Evolutionary conservation across 1,284 basidiomycete species (phyloP), one percentile per base, ranked within the genome.

Genomic region (Phellopilus nigrolimitatus): DNA sequence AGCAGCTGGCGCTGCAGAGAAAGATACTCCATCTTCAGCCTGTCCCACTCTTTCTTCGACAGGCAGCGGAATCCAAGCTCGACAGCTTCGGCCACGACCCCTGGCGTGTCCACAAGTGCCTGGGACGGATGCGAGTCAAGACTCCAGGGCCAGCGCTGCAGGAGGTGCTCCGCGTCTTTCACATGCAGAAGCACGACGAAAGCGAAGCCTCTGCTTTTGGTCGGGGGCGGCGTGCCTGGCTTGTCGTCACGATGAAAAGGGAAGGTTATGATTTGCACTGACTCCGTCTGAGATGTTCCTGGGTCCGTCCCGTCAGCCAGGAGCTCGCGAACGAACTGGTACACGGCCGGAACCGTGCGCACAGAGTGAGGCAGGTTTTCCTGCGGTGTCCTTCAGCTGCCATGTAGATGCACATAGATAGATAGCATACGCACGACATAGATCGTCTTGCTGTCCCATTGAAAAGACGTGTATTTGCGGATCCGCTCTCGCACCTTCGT

Each of bases 121-220:
- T 44, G 31, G 10, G 15, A 39, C n/a, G 39, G 37, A 15, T 46
- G 60, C 50, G 15, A 17, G 21, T 41, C 43, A 9, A 39, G n/a
- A 24, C 66, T 62, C 84, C 87, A 90, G 3, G 79, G 78, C 83
- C 84, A 90, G 12, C 60, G 57, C 0, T 64, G 40, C 1, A 78
- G 62, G 0, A 89, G 56, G 0, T 61, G 56, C 6, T 74, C 64
- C 3, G 68, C 71, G 33, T 78, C 71, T 1, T 68, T 63, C 2
- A 61, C 25, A 3, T 62, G 56, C 0, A 70, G 63, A 34, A 89
- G 67, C 0, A 76, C 77, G 42, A 89, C 68, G 17, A 90, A 75
- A 0, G 84, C 84, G 55, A 88, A 89, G 0, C 83, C 83, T 69
- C 83, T 89, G 64, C 75, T 83, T 55, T 74, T 75, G 0, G 80